A percentile compares a stretch with the other conserved stretches of the same genome.
Conservation (phyloP, 805 yeast species). For the Ogataea ramenticola region DNA sequence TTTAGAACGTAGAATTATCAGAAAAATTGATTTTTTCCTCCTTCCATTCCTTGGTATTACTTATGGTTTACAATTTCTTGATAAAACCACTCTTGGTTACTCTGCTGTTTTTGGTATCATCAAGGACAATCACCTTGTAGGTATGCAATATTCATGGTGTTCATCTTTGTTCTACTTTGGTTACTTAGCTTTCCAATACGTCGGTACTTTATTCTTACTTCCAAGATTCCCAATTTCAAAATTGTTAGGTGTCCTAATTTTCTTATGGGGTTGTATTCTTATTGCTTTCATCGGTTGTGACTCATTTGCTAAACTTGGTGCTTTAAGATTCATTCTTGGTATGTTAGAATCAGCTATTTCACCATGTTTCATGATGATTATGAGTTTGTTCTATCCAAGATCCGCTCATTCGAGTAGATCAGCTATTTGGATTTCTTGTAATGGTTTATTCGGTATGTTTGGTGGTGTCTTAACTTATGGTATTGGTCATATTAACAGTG, state of each 20-base stretch:
- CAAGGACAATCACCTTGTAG: constrained; percentile 38
- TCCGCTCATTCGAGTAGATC: constrained; percentile 16
- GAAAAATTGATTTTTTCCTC: constrained; percentile 40
- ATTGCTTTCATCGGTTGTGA: constrained; percentile 39
- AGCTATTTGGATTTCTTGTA: constrained; percentile 32
- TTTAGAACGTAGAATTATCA: constrained; percentile 5
- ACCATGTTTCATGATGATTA: constrained; percentile 23
- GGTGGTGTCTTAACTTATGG: constrained; percentile 21
- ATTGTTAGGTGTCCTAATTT: constrained; percentile 36
- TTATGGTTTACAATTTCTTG: constrained; percentile 49
- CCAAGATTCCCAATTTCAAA: constrained; percentile 53
- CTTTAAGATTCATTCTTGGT: constrained; percentile 37
- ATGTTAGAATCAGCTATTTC: constrained; percentile 35
- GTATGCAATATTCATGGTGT: constrained; percentile 26
- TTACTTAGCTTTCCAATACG: constrained; percentile 42
- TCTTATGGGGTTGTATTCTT: constrained; percentile 54
- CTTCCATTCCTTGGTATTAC: constrained; percentile 41
- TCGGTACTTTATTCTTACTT: constrained; percentile 36
- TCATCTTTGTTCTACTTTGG: constrained; percentile 39
- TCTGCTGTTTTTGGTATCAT: constrained; percentile 51
- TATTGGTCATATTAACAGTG: constrained; percentile 29
- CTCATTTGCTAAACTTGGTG: constrained; percentile 34
- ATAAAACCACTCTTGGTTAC: constrained; percentile 42
- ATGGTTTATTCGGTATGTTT: constrained; percentile 15
- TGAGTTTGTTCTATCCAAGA: constrained; percentile 21